Percentiles rank a stretch among this genome's conserved stretches.
Conservation (phyloP, 73 alveolate genomes). For the Paramecium biaurelia region DNA sequence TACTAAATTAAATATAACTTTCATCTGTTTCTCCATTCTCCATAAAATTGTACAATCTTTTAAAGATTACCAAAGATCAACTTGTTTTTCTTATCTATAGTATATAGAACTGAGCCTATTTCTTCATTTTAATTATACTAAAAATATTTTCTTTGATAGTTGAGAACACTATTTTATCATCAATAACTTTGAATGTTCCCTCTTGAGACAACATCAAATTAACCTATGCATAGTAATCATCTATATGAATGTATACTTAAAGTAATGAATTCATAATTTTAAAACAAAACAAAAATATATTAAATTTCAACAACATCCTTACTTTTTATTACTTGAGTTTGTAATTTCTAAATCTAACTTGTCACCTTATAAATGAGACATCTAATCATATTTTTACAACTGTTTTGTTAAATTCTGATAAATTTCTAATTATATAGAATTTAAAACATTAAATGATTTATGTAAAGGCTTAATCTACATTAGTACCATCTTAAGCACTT, state of each 20-base stretch:
- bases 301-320: constrained; percentile 12
- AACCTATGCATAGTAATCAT: background rate
- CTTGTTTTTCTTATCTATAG: too few species aligned
- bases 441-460: constrained; percentile 50
- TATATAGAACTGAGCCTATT: too few species aligned
- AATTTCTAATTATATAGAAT: background rate
- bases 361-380: constrained; percentile 12
- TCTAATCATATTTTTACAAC: background rate
- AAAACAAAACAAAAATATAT: background rate
- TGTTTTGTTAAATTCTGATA: constrained; percentile 25
- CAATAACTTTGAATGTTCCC: too few species aligned
- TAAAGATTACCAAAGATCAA: too few species aligned
- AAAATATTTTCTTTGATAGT: too few species aligned
- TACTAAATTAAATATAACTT: too few species aligned
- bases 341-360: background rate
- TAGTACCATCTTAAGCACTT: constrained; percentile 78
- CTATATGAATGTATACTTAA: background rate
- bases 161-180: too few species aligned
- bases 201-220: too few species aligned
- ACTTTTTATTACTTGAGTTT: background rate
- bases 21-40: too few species aligned
- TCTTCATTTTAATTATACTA: too few species aligned
- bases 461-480: constrained; percentile 79
- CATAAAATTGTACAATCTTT: too few species aligned
- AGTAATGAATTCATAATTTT: background rate